Evolutionary conservation across 129 eudicot genomes (phyloP).

Genomic region (Centaurea solstitialis): DNA sequence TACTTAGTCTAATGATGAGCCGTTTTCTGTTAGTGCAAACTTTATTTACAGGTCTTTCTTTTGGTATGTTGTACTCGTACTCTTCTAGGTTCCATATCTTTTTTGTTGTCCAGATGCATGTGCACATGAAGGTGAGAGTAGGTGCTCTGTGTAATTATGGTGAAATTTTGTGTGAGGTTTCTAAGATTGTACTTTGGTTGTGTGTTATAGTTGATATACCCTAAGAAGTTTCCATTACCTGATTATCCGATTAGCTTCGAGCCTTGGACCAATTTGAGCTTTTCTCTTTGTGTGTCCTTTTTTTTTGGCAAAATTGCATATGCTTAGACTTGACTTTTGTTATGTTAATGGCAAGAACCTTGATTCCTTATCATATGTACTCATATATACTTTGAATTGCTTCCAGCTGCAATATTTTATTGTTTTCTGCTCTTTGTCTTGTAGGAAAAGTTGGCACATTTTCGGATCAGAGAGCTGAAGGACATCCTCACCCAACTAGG

Average conservation of each 20-base stretch:
- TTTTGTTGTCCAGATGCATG: not conserved
- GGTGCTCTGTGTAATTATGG: not conserved
- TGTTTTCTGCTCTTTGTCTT: constrained; percentile 1
- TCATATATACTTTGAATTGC: not conserved
- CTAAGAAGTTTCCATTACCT: not conserved
- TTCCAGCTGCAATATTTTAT: constrained; percentile 20
- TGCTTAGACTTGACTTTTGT: not conserved
- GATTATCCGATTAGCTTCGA: not conserved
- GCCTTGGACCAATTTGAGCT: not conserved
- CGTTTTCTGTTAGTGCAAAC: not conserved
- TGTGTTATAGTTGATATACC: not conserved
- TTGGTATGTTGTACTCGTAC: not conserved
- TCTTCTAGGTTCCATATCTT: constrained; percentile 1
- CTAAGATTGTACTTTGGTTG: not conserved
- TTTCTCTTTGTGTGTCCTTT: not conserved
- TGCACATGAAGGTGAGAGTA: not conserved
- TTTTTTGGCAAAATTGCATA: constrained; percentile 2
- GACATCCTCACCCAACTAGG: constrained; percentile 81
- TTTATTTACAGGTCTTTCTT: not conserved
- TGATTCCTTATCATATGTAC: not conserved
- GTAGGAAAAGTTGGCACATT: constrained; percentile 86
- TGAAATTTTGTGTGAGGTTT: not conserved
- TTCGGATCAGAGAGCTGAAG: constrained; percentile 95
- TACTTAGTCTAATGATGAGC: not conserved
- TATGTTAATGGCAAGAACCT: not conserved